Evolutionary conservation across 1,139 yeast species (phyloP), one percentile per base, ranked within the genome.

Genomic region (Taphrina deformans): DNA sequence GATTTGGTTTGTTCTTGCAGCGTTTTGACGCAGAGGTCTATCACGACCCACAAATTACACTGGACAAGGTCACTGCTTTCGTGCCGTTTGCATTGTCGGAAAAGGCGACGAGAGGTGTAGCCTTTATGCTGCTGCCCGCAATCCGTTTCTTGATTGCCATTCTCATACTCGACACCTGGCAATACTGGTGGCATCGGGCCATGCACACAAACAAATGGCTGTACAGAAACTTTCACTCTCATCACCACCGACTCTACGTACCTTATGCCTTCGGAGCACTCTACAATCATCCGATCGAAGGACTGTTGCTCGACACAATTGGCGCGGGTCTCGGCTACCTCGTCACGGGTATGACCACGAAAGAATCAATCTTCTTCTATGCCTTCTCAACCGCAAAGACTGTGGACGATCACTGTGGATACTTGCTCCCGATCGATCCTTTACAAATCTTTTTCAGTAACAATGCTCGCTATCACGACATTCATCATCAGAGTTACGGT

Each of bases 261-360:
- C 99, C 99, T 10, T 93, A 90, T 76, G 97, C 99, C 0, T 92
- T 83, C 76, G 99, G 99, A 58, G 99, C 99, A 2, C 81, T 93
- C 55, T 93, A 90, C 79, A 93, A 93, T 77, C 92, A 92, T 71
- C 93, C 97, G 21, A 82, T 89, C 14, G 99, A 93, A 78, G 99
- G 99, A 3, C 89, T 93, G 71, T 75, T 92, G 67, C 81, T 93
- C 73, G 99, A 93, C 77, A 90, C 99, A 18, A 75, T 86, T 56
- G 99, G 99, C 7, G 88, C 98, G 0, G 98, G 97, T 26, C 70
- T 92, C 51, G 95, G 97, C 0, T 82, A 85, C 66, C 70, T 89
- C 33, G 70, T 83, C 16, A 82, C 89, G 1, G 80, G 82, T 1
- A 79, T 93, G 70, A 78, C 89, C 1, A 87, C 91, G 59, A 84